Percentiles rank a stretch among this genome's conserved stretches.
Conservation (phyloP, 352 stramenopile genomes). For the Globisporangium uncinulatum region DNA sequence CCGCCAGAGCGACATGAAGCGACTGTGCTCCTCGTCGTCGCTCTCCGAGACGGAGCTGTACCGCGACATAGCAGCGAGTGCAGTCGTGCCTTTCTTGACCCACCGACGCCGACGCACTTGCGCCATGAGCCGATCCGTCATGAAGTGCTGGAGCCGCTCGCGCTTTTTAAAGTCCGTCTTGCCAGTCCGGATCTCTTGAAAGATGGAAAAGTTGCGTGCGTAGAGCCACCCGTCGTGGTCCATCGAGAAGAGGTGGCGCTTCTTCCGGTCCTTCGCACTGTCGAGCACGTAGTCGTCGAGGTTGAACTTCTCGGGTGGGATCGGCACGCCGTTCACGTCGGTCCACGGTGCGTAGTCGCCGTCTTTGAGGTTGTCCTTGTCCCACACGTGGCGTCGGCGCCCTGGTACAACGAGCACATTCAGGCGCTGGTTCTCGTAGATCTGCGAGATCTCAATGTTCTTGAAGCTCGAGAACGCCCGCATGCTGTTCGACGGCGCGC, state of each 20-base stretch:
- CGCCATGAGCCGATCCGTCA: constrained; percentile 78
- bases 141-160: constrained; percentile 82
- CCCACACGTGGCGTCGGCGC: constrained; percentile 55
- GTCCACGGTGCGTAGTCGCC: constrained; percentile 83
- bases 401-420: constrained; percentile 70
- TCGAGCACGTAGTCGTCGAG: constrained; percentile 77
- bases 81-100: constrained; percentile 60
- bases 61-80: constrained; percentile 23
- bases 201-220: constrained; percentile 83
- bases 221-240: constrained; percentile 86
- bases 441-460: constrained; percentile 74
- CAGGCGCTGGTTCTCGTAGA: constrained; percentile 86
- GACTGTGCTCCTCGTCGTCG: constrained; percentile 63
- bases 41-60: constrained; percentile 58
- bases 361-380: constrained; percentile 70
- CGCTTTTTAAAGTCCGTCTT: constrained; percentile 73
- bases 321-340: constrained; percentile 79
- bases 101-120: constrained; percentile 77
- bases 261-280: constrained; percentile 68
- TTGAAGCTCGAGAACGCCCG: constrained; percentile 71
- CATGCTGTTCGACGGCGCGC: constrained; percentile 76
- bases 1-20: constrained; percentile 64
- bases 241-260: constrained; percentile 79
- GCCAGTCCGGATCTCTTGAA: constrained; percentile 78
- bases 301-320: constrained; percentile 70